Percentiles rank a stretch among this genome's conserved stretches.
These are phyloP conservation scores for Gossypium rotundifolium DNA, from an alignment of 345 rosid genomes.

Conservation along the genomic window DNA sequence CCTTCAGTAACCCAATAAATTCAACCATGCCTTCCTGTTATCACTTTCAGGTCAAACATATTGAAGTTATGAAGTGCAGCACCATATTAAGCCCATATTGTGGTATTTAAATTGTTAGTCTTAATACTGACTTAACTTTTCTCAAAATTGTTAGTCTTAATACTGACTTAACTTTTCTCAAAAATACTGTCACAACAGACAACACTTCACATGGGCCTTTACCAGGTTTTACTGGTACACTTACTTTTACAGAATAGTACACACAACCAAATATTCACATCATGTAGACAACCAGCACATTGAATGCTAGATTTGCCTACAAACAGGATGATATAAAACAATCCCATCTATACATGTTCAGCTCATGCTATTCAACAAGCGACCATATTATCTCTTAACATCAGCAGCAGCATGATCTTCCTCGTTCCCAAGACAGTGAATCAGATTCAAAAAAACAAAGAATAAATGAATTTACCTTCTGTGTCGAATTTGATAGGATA, in stretches of 20 bases:
- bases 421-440: not conserved
- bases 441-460: not conserved
- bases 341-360: not conserved
- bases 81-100: not conserved
- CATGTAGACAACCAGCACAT: not conserved
- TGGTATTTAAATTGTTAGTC: not conserved
- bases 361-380: not conserved
- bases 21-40: slow-evolving; percentile 82
- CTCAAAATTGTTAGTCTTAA: not conserved
- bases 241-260: not conserved
- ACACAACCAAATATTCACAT: not conserved
- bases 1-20: slow-evolving; percentile 81
- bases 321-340: not conserved
- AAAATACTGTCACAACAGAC: not conserved
- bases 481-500: slow-evolving; percentile 54
- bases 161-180: not conserved
- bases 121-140: not conserved
- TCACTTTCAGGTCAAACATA: slow-evolving; percentile 21
- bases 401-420: not conserved
- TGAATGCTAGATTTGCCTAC: not conserved
- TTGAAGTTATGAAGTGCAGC: slow-evolving; percentile 9
- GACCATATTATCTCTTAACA: not conserved
- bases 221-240: not conserved
- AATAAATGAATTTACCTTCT: slow-evolving; percentile 36
- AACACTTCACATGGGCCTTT: not conserved